These are phyloP conservation scores for Lodderomyces elongisporus DNA, from an alignment of 1,139 yeast species.

Conservation along the genomic window DNA sequence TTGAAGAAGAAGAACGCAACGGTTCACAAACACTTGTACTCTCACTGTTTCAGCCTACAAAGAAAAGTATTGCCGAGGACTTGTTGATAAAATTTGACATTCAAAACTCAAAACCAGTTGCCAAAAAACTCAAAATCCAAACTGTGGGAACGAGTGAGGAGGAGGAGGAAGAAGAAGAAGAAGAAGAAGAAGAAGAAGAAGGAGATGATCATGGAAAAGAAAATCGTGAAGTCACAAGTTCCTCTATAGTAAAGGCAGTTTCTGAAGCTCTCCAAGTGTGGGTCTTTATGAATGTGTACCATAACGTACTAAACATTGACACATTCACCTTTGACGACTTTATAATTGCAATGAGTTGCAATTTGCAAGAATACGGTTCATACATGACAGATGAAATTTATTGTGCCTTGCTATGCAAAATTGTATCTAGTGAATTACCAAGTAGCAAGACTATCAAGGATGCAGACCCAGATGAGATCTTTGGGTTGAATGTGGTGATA, in stretches of 20 bases:
- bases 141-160: slow-evolving; percentile 16
- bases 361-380: slow-evolving; percentile 36
- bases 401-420: slow-evolving; percentile 53
- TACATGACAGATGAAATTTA: slow-evolving; percentile 62
- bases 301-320: slow-evolving; percentile 57
- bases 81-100: slow-evolving; percentile 34
- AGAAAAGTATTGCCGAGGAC: slow-evolving; percentile 35
- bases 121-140: slow-evolving; percentile 21
- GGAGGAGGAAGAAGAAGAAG: slow-evolving; percentile 19
- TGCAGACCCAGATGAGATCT: slow-evolving; percentile 23
- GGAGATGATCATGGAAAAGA: slow-evolving; percentile 8
- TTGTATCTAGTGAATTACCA: slow-evolving; percentile 35
- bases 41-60: slow-evolving; percentile 24
- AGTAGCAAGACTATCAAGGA: slow-evolving; percentile 18
- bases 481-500: slow-evolving; percentile 35
- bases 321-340: slow-evolving; percentile 80
- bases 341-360: slow-evolving; percentile 59
- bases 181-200: slow-evolving; percentile 17
- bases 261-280: slow-evolving; percentile 61
- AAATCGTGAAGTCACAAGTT: slow-evolving; percentile 13
- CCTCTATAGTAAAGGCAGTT: slow-evolving; percentile 12
- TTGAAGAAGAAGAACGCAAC: slow-evolving; percentile 10
- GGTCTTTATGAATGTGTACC: slow-evolving; percentile 71
- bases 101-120: slow-evolving; percentile 34
- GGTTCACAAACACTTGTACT: slow-evolving; percentile 10